Evolutionary conservation across 2,329 filamentous ascomycete species (phyloP).

Genomic region (Penicillium freii): DNA sequence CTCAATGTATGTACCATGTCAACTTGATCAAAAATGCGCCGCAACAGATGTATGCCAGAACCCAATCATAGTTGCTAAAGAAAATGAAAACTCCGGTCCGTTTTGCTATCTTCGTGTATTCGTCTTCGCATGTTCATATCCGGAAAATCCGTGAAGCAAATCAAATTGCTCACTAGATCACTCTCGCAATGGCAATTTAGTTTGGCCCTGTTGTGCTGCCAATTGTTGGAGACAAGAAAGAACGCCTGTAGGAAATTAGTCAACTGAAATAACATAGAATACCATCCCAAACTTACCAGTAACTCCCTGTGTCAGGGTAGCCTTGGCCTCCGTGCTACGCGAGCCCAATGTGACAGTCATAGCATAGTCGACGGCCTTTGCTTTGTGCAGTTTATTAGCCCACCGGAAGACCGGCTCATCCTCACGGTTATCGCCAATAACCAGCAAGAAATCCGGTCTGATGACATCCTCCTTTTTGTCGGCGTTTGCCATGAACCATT

Average conservation of each 20-base stretch:
- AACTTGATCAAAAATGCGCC: neutral
- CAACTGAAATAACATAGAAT: constrained; percentile 5
- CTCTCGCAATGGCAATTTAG: constrained; percentile 22
- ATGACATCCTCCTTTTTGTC: constrained; percentile 40
- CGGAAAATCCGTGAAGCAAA: neutral
- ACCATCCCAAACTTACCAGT: constrained; percentile 62
- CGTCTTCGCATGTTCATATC: constrained; percentile 8
- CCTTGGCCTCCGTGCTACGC: constrained; percentile 81
- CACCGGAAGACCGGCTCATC: constrained; percentile 93
- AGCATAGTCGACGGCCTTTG: constrained; percentile 63
- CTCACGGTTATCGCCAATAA: constrained; percentile 85
- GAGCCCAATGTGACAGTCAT: constrained; percentile 83
- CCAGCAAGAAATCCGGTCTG: constrained; percentile 77
- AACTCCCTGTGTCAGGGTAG: constrained; percentile 85
- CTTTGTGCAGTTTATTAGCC: constrained; percentile 72
- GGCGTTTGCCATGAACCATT: constrained; percentile 59
- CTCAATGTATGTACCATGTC: neutral
- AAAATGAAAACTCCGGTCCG: constrained; percentile 9
- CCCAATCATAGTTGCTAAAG: constrained; percentile 1
- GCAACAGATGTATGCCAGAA: constrained; percentile 3
- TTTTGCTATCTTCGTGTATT: constrained; percentile 13
- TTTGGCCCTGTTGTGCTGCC: constrained; percentile 26
- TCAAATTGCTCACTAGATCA: neutral
- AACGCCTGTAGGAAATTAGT: constrained; percentile 42
- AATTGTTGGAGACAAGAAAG: constrained; percentile 55